Conservation (phyloP, 768 basidiomycete genomes). For the Trichaptum fuscoviolaceum region DNA sequence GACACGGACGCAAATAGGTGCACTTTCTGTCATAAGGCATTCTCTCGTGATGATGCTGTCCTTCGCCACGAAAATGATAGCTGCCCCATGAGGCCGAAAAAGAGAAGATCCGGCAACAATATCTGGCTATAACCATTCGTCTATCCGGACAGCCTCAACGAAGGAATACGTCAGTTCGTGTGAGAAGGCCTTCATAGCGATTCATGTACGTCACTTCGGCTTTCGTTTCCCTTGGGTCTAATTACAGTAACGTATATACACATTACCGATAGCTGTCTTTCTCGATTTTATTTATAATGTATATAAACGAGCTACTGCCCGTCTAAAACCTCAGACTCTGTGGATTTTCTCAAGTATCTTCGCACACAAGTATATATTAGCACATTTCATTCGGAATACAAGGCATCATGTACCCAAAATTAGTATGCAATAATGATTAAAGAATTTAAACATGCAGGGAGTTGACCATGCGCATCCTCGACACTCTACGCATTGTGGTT, state of each 20-base stretch:
- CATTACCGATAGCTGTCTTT: background rate
- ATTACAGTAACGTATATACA: background rate
- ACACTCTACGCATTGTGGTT: too few relatives aligned
- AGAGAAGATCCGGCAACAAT: background rate
- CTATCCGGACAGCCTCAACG: background rate
- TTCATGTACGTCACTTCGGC: too few relatives aligned
- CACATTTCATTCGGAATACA: background rate
- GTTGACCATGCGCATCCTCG: too few relatives aligned
- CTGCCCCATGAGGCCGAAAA: constrained; percentile 1
- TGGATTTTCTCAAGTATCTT: background rate
- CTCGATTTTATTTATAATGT: background rate
- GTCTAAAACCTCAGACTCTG: background rate
- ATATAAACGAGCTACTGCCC: background rate
- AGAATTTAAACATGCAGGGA: background rate
- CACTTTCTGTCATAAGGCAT: background rate
- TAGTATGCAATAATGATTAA: background rate
- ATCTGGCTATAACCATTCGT: background rate
- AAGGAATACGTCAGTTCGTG: background rate
- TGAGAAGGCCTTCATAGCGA: too few relatives aligned
- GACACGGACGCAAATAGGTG: background rate
- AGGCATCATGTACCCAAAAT: background rate
- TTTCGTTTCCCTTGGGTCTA: background rate
- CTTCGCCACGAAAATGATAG: constrained; percentile 4
- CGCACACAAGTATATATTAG: background rate
- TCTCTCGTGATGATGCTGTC: constrained; percentile 4